Evolutionary conservation across 1,139 yeast species (phyloP).

Genomic region (Magnusiomyces magnusii): DNA sequence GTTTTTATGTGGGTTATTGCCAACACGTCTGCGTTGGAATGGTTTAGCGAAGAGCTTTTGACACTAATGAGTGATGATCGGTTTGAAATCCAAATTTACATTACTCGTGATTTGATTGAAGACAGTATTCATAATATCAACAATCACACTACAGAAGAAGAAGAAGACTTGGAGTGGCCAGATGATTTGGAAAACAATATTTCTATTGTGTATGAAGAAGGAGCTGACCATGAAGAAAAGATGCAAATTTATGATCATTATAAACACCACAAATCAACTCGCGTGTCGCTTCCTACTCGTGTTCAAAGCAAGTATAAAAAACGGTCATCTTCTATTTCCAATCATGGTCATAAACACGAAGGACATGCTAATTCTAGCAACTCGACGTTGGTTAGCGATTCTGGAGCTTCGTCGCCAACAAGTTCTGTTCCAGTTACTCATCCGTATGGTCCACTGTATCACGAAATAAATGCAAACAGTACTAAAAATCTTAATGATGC

Average conservation of each 20-base stretch:
- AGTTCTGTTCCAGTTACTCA: background rate
- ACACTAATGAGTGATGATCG: slow-evolving; percentile 9
- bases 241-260: background rate
- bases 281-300: background rate
- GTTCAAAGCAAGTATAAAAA: background rate
- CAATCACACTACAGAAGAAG: background rate
- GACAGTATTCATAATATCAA: background rate
- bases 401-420: background rate
- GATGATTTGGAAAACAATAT: background rate
- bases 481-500: background rate
- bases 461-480: background rate
- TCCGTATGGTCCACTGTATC: background rate
- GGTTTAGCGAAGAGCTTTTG: slow-evolving; percentile 36
- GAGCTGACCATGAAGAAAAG: background rate
- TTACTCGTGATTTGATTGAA: slow-evolving; percentile 14
- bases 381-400: background rate
- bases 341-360: background rate
- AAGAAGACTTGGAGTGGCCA: background rate
- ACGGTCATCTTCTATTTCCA: background rate
- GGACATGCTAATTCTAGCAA: background rate
- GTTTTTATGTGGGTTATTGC: slow-evolving; percentile 47
- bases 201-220: background rate
- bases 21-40: slow-evolving; percentile 39
- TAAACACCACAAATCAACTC: background rate
- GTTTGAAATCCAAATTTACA: slow-evolving; percentile 17